Base-by-base conservation (phyloP, 2,329 filamentous ascomycete species). In the Sclerotinia subarctica region DNA sequence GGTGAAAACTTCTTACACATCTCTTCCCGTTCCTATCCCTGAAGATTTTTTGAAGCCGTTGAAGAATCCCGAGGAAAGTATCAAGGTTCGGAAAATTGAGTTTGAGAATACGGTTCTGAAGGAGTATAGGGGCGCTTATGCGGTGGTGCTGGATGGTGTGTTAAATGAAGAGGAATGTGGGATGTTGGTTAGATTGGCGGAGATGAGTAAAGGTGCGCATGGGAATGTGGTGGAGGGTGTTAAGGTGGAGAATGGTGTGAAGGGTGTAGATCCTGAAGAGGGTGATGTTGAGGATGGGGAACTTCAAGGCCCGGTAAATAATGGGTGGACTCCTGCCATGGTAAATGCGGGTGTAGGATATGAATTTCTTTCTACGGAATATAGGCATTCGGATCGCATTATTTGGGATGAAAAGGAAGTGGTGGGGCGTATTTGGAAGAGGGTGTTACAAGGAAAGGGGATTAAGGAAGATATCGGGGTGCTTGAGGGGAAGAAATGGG, bases 321-420 rank as follows among this genome's bases (percentile, higher is more conserved):
- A 57, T 65, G 51, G 62, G 32, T 65, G 62, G 62, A 32, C 42
- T 57, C 56, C 65, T 15, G 65, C 65, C 2, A 52, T 67, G 56
- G 56, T 67, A 54, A 67, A 67, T 75, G 77, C 86, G 32, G 90
- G 90, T 6, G 77, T 78, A 5, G 90, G 90, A 3, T 80, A 77
- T 68, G 88, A 94, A 78, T 78, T 81, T 3, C 77, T 88, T 53
- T 79, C 82, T 5, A 80, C 84, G 1, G 83, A 86, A 11, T 86
- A 86, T 60, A 83, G 92, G 21, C 88, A 91, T 70, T 89, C 89
- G 73, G 89, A 89, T n/a, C 84, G 92, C 3, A 91, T 94, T 71
- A 89, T 95, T 72, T 91, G 88, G 85, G 90, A 95, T 74, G 79
- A 84, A 19, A 80, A 83, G 60, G 84, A 85, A 1, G 72, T 94